A percentile compares a stretch with the other conserved stretches of the same genome.
Evolutionary conservation across 495 filamentous ascomycete genomes (phyloP).

Genomic region (Hypoxylon lenormandii): DNA sequence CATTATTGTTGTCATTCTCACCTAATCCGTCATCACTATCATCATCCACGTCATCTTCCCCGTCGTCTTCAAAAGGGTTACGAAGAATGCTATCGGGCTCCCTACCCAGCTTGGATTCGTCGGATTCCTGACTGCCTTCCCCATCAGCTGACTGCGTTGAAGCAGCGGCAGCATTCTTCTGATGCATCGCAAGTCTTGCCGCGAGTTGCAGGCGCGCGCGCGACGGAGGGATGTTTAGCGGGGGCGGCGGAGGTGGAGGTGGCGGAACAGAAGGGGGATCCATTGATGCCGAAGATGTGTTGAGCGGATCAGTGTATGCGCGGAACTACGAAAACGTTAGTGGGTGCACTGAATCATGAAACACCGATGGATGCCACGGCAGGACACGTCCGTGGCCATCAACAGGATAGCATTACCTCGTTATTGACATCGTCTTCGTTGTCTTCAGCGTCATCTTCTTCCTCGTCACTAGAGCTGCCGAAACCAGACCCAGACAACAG

Average conservation of each 20-base stretch:
- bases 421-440: conserved; percentile 74
- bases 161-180: conserved; percentile 67
- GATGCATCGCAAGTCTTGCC: conserved; percentile 81
- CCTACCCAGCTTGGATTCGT: conserved; percentile 41
- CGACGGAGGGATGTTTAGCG: conserved; percentile 82
- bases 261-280: conserved; percentile 65
- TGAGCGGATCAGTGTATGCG: conserved; percentile 63
- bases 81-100: conserved; percentile 48
- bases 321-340: conserved; percentile 58
- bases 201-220: conserved; percentile 88
- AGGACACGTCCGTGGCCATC: too few relatives aligned
- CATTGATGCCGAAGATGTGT: conserved; percentile 56
- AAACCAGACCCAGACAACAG: conserved; percentile 87
- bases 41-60: conserved; percentile 61
- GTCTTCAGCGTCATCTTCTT: conserved; percentile 93
- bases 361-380: neutral
- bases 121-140: conserved; percentile 44
- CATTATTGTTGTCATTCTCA: conserved; percentile 51
- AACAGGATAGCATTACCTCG: conserved; percentile 57
- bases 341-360: neutral
- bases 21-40: conserved; percentile 59
- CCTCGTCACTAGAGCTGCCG: conserved; percentile 93
- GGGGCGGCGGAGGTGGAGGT: conserved; percentile 70
- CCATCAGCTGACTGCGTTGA: conserved; percentile 50
- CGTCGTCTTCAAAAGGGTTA: conserved; percentile 64